Evolutionary conservation across 768 basidiomycete species (phyloP).

Genomic region (Leucogyrophana mollusca): DNA sequence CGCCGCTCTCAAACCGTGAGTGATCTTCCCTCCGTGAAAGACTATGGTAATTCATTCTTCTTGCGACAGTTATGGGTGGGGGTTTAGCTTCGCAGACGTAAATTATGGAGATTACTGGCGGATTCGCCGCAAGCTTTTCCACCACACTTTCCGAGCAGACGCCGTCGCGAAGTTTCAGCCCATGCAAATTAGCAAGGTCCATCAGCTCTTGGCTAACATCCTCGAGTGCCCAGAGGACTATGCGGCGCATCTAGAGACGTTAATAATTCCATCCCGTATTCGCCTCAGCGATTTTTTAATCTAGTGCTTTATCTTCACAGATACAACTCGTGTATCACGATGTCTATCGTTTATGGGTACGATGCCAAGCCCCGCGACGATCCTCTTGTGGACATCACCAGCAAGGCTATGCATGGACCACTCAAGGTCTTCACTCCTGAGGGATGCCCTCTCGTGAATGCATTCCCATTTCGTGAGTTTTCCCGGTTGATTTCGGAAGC

Average conservation of each 20-base stretch:
- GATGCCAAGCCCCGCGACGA: background rate
- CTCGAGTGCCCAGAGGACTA: conserved; percentile 14
- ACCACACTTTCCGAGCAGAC: conserved; percentile 9
- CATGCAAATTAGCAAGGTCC: conserved; percentile 6
- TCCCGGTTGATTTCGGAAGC: too few species aligned
- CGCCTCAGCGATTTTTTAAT: too few species aligned
- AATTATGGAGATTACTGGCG: conserved; percentile 1
- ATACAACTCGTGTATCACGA: background rate
- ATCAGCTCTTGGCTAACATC: conserved; percentile 9
- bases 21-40: too few species aligned
- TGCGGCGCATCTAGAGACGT: conserved; percentile 13
- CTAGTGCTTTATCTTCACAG: background rate
- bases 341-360: background rate
- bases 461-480: background rate
- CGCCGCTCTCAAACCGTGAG: too few species aligned
- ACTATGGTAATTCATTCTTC: too few species aligned
- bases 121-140: conserved; percentile 15
- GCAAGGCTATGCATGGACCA: background rate
- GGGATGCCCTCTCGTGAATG: background rate
- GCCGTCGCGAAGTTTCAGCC: background rate
- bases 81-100: too few species aligned
- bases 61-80: too few species aligned
- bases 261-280: background rate
- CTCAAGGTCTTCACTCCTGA: background rate
- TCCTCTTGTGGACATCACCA: background rate